Conservation (phyloP, 768 basidiomycete species). For the Rhizopogon vulgaris region DNA sequence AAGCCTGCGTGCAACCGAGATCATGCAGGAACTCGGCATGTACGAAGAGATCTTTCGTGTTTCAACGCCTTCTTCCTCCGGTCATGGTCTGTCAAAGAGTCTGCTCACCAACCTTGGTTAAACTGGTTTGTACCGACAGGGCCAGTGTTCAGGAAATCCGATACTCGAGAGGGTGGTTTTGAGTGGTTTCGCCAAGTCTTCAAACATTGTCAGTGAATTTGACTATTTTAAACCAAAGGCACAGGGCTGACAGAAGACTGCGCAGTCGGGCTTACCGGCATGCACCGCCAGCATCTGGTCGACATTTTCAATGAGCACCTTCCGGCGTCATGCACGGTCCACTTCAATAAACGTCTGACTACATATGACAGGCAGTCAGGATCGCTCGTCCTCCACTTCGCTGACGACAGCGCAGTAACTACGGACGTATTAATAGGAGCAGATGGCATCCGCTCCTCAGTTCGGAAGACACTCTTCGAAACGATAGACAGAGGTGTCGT, state of each 20-base stretch:
- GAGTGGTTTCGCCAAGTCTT: slow-evolving; percentile 14
- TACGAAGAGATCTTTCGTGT: slow-evolving; percentile 11
- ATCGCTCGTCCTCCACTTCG: not conserved
- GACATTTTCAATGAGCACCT: slow-evolving; percentile 12
- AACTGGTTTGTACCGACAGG: not conserved
- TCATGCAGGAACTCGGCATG: slow-evolving; percentile 36
- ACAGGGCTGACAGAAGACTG: slow-evolving; percentile 11
- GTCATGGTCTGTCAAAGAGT: slow-evolving; percentile 1
- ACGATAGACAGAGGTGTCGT: not conserved
- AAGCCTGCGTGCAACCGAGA: slow-evolving; percentile 39
- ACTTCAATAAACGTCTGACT: slow-evolving; percentile 16
- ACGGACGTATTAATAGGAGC: slow-evolving; percentile 41
- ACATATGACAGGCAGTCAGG: slow-evolving; percentile 6
- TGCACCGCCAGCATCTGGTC: slow-evolving; percentile 21
- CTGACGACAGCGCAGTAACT: slow-evolving; percentile 25
- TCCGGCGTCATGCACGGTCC: slow-evolving; percentile 13
- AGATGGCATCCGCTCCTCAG: slow-evolving; percentile 34
- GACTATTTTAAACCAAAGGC: slow-evolving; percentile 18
- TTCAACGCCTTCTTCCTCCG: slow-evolving; percentile 6
- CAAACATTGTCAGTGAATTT: slow-evolving; percentile 7
- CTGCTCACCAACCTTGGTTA: not conserved
- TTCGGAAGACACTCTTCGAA: slow-evolving; percentile 22
- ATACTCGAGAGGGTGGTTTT: slow-evolving; percentile 27
- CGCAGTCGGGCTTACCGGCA: slow-evolving; percentile 7
- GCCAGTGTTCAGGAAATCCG: slow-evolving; percentile 9